Evolutionary conservation across 2,329 filamentous ascomycete genomes (phyloP), one percentile per base, ranked within the genome.

Genomic region (Trichoderma sp.): DNA sequence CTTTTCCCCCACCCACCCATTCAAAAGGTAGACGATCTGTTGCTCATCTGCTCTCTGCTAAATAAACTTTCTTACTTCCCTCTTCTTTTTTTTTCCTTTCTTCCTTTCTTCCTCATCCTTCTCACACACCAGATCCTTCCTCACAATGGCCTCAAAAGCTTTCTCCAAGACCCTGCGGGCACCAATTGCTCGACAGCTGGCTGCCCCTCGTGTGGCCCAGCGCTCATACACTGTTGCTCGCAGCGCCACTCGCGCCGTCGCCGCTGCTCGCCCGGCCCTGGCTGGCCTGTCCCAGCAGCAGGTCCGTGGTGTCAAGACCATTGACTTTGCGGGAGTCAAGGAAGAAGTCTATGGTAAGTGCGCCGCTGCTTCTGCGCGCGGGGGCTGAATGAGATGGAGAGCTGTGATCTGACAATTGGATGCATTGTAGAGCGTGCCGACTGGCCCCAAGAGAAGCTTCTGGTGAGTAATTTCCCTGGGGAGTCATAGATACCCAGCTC

Each of bases 391-490:
- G 4, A 49, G 40, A 31, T 31, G 31, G 40, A 52, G 61, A 47
- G 35, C 35, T 65, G 6, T 57, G 35, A 19, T 29, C 52, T 67
- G 55, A 56, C 37, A 29, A 59, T 7, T 49, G 37, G 40, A 13
- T 55, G 13, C 33, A 19, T 33, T 70, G 72, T 78, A 96, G 96
- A 99, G 90, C 94, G 96, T 85, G 92, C 89, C 81, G 96, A 99
- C 87, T 99, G 96, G 96, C 96, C 96, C 76, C 90, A 92, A 83
- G 95, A 97, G 88, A 98, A 97, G 91, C 93, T 99, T 81, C 87
- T 96, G 81, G 93, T 96, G 85, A 86, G 90, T 88, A 78, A 81
- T 47, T 58, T 33, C 43, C 14, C 21, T 14, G 11, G 52, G 33
- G 40, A 67, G 64, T 58, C 55, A 67, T 58, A 21, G 3, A 37